These are phyloP conservation scores for Pseudocercospora fijiensis DNA, from an alignment of 2,329 filamentous ascomycete species.

Conservation along the genomic window DNA sequence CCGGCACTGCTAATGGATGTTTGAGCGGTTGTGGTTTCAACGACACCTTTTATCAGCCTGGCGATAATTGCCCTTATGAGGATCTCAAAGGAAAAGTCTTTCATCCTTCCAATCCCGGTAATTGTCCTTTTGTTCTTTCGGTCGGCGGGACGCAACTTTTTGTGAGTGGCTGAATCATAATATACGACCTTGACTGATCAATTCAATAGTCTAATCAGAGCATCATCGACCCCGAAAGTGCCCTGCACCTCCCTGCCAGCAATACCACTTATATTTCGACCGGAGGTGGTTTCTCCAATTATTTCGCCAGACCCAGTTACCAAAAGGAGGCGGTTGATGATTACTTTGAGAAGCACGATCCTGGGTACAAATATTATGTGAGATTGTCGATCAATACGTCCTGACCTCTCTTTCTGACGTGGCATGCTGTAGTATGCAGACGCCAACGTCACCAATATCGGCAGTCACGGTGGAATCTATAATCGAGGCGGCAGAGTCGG, in stretches of 20 bases:
- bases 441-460: conserved; percentile 24
- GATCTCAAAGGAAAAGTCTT: background rate
- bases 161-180: conserved; percentile 13
- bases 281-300: conserved; percentile 34
- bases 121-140: conserved; percentile 38
- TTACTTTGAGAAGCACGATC: conserved; percentile 36
- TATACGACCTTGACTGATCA: background rate
- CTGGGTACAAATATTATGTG: conserved; percentile 28
- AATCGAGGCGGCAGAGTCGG: conserved; percentile 29
- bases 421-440: conserved; percentile 9
- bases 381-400: background rate
- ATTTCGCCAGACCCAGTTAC: conserved; percentile 41
- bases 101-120: conserved; percentile 26
- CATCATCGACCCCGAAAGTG: conserved; percentile 24
- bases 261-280: background rate
- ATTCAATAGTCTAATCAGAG: conserved; percentile 29
- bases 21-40: conserved; percentile 23
- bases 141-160: conserved; percentile 45
- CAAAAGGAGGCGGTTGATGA: conserved; percentile 42
- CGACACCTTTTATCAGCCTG: conserved; percentile 26
- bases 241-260: conserved; percentile 10
- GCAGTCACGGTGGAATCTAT: conserved; percentile 31
- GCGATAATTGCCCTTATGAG: conserved; percentile 2
- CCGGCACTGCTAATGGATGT: conserved; percentile 36
- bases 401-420: background rate